phyloP scores from a whole-genome alignment of 352 stramenopile genomes.

The Phytopythium kandeliae region DNA sequence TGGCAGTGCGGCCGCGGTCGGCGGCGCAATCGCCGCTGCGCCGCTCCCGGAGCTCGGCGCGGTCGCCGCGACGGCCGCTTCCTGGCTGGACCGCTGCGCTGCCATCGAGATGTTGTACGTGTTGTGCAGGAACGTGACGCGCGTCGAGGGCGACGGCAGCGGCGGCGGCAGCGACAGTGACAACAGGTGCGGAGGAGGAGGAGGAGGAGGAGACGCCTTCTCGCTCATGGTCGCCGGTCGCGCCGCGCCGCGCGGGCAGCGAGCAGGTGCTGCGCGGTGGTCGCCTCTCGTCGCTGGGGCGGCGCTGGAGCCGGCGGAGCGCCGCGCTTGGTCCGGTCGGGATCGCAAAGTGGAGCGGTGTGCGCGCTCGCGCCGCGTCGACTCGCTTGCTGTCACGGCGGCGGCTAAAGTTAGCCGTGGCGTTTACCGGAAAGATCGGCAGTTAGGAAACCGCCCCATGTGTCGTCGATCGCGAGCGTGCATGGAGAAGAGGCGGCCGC shows the following conservation, averaged over 20 bases:
- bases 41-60: no score
- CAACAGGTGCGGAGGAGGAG: no score
- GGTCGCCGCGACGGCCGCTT: background rate
- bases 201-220: conserved; percentile 1
- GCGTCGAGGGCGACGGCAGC: background rate
- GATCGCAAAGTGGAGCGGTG: background rate
- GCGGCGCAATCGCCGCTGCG: no score
- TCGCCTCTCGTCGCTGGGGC: background rate
- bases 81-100: background rate
- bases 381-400: background rate
- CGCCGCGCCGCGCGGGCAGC: background rate
- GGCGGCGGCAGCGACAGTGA: no score
- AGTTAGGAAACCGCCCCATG: conserved; percentile 2
- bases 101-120: conserved; percentile 8
- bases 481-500: no score
- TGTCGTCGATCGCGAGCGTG: background rate
- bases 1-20: no score
- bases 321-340: background rate
- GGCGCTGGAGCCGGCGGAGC: background rate
- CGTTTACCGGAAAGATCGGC: background rate
- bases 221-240: background rate
- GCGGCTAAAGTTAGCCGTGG: background rate
- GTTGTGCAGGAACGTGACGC: conserved; percentile 5
- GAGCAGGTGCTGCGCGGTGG: background rate
- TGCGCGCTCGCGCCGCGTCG: background rate